Evolutionary conservation across 345 rosid genomes (phyloP), one percentile per base, ranked within the genome.

Genomic region (Atalantia buxifolia): DNA sequence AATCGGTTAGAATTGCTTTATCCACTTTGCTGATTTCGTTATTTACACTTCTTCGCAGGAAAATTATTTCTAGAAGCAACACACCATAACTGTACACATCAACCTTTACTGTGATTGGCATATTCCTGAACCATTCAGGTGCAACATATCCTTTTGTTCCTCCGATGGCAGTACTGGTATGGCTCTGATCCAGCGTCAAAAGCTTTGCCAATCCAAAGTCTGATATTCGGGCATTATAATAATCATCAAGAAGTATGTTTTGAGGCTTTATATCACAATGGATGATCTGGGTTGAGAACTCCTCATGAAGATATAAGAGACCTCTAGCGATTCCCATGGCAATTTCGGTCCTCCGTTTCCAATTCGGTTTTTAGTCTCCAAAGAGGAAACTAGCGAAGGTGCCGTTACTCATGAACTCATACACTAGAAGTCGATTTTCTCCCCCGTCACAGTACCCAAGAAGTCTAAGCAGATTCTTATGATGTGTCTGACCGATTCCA

Each of bases 211-310:
- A 66, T 63, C 89, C 87, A 22, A 87, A 87, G 33, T 84, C 87
- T 0, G 87, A 78, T 36, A 84, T 83, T 55, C 77, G 70, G 0
- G 79, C 82, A 0, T 12, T 66, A 12, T 36, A n/a, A 36, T 38
- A 1, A 6, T 80, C 78, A 48, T 86, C 81, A 3, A 86, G 84
- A n/a, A 84, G 86, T 50, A 84, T 77, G 63, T 86, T 86, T 68
- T 86, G 83, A 27, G 89, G 87, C 84, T 86, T 84, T 78, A 84
- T 84, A n/a, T 82, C 87, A 2, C 87, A 84, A 61, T 84, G 87
- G 42, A 87, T 85, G 71, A 87, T 85, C 81, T 79, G 83, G 18
- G 71, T 77, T 33, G 63, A 40, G 81, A 87, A 81, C 40, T 87
- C 87, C 33, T 87, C 87, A 6, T 84, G 86, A 10, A 81, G 83